Base-by-base conservation (phyloP, 2,329 filamentous ascomycete species). In the Sporothrix humicola region DNA sequence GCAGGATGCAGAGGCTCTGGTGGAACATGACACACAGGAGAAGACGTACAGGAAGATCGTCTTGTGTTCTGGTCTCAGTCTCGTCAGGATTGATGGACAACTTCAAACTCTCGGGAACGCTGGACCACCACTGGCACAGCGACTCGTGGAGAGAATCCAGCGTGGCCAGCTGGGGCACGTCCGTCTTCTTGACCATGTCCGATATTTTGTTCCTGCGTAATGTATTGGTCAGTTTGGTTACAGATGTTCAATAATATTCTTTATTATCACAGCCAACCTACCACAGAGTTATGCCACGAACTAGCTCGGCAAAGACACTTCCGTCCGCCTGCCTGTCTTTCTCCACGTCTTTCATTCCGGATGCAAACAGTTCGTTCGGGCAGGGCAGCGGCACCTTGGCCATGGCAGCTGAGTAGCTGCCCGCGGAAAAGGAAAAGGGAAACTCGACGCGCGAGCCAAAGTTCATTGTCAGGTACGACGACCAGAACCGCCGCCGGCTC, bases 401-500 rank as follows among this genome's bases (percentile, higher is more conserved):
- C 31, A 59, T 7, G 23, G 56, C 56, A 23, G 56, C 37, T 23
- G 56, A 59, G 56, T 59, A 59, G 56, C 17, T 59, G 56, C 56
- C 56, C 6, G 56, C 31, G 7, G 56, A 59, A 59, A 37, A 37
- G 31, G 31, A 7, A 37, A 37, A 37, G 4, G 31, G 31, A 37
- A 59, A 59, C 56, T 59, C 56, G 5, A 59, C 56, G 56, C 56
- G 56, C 23, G 56, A 59, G 56, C 56, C 56, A 59, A 59, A 59
- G 56, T 59, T 59, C 56, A 59, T 59, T 13, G 23, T 15, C 56
- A 59, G 8, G 56, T 59, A 59, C 23, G 56, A 59, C 23, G 56
- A 59, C 56, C 56, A 59, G 56, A 59, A 59, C 23, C 56, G 56
- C 37, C 56, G 56, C 5, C 56, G 56, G 8, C 56, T 59, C 56